Base-by-base conservation (phyloP, 2,329 filamentous ascomycete species). In the Sarocladiaceae sp. region DNA sequence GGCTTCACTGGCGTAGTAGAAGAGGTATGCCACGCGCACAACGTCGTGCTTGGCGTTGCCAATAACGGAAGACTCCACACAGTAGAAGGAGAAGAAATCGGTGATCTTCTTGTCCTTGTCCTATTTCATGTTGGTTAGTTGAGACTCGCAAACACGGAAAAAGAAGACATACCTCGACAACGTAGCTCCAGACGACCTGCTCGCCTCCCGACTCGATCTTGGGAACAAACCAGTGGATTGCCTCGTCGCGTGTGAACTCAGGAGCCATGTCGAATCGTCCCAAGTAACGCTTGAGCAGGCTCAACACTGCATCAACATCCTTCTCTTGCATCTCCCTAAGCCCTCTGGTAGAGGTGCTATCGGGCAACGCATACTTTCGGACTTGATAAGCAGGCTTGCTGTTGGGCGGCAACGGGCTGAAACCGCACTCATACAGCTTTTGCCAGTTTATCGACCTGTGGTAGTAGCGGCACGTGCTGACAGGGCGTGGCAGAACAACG, bases 81-180 rank as follows among this genome's bases (percentile, higher is more conserved):
- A 86, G 77, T 97, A 99, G 74, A 97, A 99, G 33, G 91, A 97
- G 73, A 97, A 87, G 73, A 96, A 97, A 71, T 99, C 94, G 33
- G 90, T 97, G 64, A 99, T 89, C 61, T 90, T 90, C 56, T 88
- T 81, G 49, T 86, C 83, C 44, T 82, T 69, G 54, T 79, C 71
- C 76, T 78, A 56, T 35, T 28, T 48, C 7, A 18, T 48, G 31
- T 35, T 20, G 12, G 15, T 13, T 33, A 11, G n/a, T n/a, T 15
- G n/a, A 15, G 17, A 33, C 22, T 52, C 28, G 8, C 4, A 15
- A 31, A n/a, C 40, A 10, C n/a, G n/a, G n/a, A n/a, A n/a, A n/a
- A n/a, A n/a, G n/a, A n/a, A n/a, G n/a, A n/a, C 44, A 31, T 67
- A 84, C 83, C 72, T 92, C 93, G 13, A 96, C 90, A 10, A 99